A percentile compares a stretch with the other conserved stretches of the same genome.
phyloP scores from a whole-genome alignment of 148 eudicot species.

The Selenicereus undatus region DNA sequence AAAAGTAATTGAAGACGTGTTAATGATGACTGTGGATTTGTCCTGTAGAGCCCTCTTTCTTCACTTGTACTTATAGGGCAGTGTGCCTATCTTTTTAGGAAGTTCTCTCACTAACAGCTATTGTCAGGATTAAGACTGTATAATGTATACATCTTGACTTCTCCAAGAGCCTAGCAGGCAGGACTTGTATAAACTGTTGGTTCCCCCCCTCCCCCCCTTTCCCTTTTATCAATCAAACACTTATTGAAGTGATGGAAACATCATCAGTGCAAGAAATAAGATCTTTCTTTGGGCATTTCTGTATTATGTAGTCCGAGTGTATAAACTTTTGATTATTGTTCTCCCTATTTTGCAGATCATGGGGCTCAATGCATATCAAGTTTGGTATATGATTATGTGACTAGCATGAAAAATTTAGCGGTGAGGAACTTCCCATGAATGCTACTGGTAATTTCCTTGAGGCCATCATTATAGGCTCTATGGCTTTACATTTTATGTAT shows the following conservation, averaged over 20 bases:
- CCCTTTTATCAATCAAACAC: background rate
- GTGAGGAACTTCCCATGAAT: constrained; percentile 77
- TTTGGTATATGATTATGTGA: constrained; percentile 54
- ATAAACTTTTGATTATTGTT: background rate
- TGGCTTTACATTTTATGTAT: constrained; percentile 15
- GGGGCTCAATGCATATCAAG: constrained; percentile 47
- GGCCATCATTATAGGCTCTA: constrained; percentile 25
- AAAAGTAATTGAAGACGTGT: background rate
- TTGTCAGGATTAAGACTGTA: background rate
- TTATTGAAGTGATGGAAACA: background rate
- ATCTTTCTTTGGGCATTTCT: background rate
- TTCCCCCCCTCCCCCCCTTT: too few relatives aligned
- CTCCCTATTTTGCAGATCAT: constrained; percentile 39
- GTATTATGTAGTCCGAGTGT: constrained; percentile 18
- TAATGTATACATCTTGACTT: background rate
- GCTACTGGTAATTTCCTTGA: constrained; percentile 45
- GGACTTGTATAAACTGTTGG: background rate
- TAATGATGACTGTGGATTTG: background rate
- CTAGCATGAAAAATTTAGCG: constrained; percentile 60
- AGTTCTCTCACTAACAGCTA: background rate
- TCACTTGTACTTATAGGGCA: background rate
- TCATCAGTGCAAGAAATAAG: background rate
- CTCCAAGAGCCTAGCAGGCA: background rate
- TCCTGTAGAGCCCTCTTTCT: background rate
- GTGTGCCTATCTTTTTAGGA: background rate